Evolutionary conservation across 352 stramenopile genomes (phyloP), one percentile per base, ranked within the genome.

Genomic region (Pythium insidiosum): DNA sequence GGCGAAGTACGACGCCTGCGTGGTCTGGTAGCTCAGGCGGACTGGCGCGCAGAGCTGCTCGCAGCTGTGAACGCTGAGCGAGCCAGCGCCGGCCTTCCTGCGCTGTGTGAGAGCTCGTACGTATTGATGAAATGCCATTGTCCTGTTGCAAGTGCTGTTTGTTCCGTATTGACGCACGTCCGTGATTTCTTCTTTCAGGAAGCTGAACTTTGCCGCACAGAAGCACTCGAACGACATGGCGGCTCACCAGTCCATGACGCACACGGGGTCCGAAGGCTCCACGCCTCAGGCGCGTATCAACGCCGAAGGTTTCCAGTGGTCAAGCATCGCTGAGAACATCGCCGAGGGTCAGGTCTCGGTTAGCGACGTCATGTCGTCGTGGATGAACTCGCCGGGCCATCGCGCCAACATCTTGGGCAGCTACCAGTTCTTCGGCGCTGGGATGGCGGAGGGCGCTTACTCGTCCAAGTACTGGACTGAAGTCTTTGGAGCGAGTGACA

Each of bases 361-460:
- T 16, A 31, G 4, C 4, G n/a, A 37, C 1, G 53, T 61, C n/a
- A 56, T 61, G 45, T 31, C 20, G 2, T 12, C 53, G n/a, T 61
- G 53, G 53, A 61, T 61, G 53, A 44, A 45, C 29, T 61, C 53
- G n/a, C 33, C 45, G 5, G 53, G 53, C 18, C 53, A 61, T 25
- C 26, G 24, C 10, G 40, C 39, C 7, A 61, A 61, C 38, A 61
- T 61, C 34, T 36, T 61, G 1, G 45, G 53, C 26, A 20, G 56
- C 29, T 61, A 36, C 46, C 37, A 53, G 38, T 59, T 42, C 31
- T 47, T 59, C 21, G 51, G 51, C 21, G 42, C 45, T 9, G 44
- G 44, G 3, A 16, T 35, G 3, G 45, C 37, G 12, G 20, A 59
- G 19, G 43, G 38, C 43, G 12, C 47, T 6, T 30, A 42, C 16